phyloP scores from a whole-genome alignment of 495 filamentous ascomycete genomes.

The Amniculicola lignicola region DNA sequence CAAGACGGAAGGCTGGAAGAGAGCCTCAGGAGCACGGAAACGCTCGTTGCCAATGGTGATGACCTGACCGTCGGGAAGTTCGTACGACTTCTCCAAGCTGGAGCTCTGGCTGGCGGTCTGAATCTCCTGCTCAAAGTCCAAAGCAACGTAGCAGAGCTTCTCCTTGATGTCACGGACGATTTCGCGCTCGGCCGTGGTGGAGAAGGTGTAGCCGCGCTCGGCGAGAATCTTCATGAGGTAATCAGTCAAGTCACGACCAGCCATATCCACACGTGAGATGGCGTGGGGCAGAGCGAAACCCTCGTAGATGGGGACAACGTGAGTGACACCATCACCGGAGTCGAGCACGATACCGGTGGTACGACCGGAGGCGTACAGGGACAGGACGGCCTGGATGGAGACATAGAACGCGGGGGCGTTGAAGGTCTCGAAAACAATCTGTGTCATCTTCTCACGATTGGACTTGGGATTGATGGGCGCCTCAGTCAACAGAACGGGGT shows the following conservation, averaged over 20 bases:
- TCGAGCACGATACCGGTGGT: conserved; percentile 99
- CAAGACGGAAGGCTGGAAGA: conserved; percentile 97
- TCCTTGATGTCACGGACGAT: conserved; percentile 99
- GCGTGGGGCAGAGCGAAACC: conserved; percentile 99
- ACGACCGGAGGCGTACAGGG: conserved; percentile 98
- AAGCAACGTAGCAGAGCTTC: conserved; percentile 99
- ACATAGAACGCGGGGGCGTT: conserved; percentile 99
- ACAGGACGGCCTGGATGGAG: conserved; percentile 99
- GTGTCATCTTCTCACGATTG: conserved; percentile 99
- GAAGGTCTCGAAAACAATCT: conserved; percentile 99
- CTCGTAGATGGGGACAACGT: conserved; percentile 99
- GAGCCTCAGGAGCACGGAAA: conserved; percentile 98
- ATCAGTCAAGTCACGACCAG: conserved; percentile 98
- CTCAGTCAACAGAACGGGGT: conserved; percentile 98
- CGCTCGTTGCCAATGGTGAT: conserved; percentile 99
- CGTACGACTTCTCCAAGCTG: conserved; percentile 98
- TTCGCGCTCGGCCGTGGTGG: conserved; percentile 99
- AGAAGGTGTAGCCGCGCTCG: conserved; percentile 99
- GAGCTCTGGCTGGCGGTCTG: conserved; percentile 98
- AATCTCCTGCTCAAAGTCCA: conserved; percentile 99
- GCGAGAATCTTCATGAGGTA: conserved; percentile 99
- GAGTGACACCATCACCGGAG: conserved; percentile 99
- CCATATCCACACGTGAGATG: conserved; percentile 99
- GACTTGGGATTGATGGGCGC: conserved; percentile 99
- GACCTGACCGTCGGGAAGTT: conserved; percentile 98